Evolutionary conservation across 139 green algal species (phyloP).

Genomic region (Eudorina sp.): DNA sequence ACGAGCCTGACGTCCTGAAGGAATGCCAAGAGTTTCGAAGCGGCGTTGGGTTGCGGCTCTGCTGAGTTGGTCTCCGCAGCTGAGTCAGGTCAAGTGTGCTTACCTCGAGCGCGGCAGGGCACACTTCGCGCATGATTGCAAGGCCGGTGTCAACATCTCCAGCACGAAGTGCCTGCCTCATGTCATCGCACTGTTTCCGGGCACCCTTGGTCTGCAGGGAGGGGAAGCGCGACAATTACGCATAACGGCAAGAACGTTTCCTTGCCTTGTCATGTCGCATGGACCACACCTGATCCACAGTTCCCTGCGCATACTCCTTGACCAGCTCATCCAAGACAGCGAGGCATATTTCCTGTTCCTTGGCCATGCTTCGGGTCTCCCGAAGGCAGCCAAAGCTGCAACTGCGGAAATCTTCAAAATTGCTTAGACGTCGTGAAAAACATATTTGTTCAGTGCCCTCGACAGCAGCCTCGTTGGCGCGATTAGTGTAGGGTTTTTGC

Average conservation of each 20-base stretch:
- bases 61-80: no score
- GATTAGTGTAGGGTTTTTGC: no score
- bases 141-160: constrained; percentile 42
- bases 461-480: no score
- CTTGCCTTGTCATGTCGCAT: neutral
- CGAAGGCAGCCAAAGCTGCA: no score
- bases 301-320: constrained; percentile 25
- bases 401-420: no score
- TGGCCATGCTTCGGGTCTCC: no score
- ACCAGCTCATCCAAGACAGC: constrained; percentile 35
- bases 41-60: no score
- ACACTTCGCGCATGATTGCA: constrained; percentile 23
- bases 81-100: no score
- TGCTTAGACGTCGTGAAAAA: no score
- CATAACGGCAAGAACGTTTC: neutral
- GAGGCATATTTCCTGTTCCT: constrained; percentile 16
- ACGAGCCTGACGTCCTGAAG: constrained; percentile 69
- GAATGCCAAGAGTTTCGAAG: no score
- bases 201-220: constrained; percentile 6
- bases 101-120: constrained; percentile 48
- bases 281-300: neutral
- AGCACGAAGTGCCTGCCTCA: constrained; percentile 25
- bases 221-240: neutral
- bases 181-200: neutral
- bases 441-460: no score